A percentile compares a stretch with the other conserved stretches of the same genome.
These are phyloP conservation scores for Annulohypoxylon truncatum DNA, from an alignment of 2,329 filamentous ascomycete species.

Conservation along the genomic window DNA sequence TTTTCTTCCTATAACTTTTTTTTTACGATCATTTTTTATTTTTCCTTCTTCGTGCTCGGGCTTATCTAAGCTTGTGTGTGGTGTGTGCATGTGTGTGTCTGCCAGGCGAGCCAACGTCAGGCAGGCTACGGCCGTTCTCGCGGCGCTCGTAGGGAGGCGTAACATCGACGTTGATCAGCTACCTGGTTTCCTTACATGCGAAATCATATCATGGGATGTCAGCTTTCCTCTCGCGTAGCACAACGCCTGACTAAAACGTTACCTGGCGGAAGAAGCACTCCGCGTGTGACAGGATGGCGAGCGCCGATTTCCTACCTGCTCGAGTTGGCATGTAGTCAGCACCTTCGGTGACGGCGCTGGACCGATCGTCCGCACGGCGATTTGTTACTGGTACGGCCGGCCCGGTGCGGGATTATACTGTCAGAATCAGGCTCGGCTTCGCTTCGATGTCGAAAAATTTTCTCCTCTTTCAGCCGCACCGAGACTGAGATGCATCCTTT, in stretches of 20 bases:
- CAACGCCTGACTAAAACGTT: not conserved
- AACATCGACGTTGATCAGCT: conserved; percentile 18
- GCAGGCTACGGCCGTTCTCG: conserved; percentile 3
- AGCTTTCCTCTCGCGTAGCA: conserved; percentile 5
- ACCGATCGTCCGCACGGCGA: not conserved
- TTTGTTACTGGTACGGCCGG: conserved; percentile 9
- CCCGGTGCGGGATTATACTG: conserved; percentile 2
- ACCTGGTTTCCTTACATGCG: not conserved
- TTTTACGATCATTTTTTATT: not conserved
- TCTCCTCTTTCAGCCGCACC: not conserved
- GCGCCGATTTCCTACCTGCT: conserved; percentile 1
- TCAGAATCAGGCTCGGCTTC: not conserved
- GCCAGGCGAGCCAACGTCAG: not conserved
- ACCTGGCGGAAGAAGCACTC: conserved; percentile 12
- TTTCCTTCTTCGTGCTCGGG: not conserved
- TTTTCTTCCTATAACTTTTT: conserved; percentile 7
- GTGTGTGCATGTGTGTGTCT: not conserved
- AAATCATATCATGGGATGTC: conserved; percentile 12
- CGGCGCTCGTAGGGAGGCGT: not conserved
- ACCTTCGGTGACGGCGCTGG: conserved; percentile 18
- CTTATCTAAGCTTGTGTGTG: conserved; percentile 34
- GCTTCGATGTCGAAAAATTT: not conserved
- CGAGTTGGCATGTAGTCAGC: conserved; percentile 1
- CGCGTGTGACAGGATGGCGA: not conserved
- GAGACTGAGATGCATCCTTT: not conserved